Evolutionary conservation across 768 basidiomycete genomes (phyloP).

Genomic region (Lactifluus echinatus): DNA sequence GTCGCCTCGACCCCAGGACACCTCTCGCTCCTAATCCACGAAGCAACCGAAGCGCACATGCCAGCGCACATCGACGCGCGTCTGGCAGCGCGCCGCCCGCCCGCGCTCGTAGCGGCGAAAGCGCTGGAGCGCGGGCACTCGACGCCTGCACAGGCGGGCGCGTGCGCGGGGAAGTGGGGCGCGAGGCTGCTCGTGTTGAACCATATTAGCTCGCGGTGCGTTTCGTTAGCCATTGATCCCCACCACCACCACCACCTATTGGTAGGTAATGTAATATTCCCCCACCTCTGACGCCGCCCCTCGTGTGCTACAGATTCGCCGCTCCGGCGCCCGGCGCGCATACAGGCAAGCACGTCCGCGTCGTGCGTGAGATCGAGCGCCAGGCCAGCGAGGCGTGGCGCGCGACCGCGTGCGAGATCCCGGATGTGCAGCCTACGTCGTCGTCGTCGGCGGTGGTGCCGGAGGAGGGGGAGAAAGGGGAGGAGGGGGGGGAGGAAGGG

Average conservation of each 20-base stretch:
- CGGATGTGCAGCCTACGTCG: neutral
- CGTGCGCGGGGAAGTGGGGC: conserved; percentile 52
- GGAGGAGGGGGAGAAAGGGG: no score
- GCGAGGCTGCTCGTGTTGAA: conserved; percentile 64
- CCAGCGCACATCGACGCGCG: conserved; percentile 44
- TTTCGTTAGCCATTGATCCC: no score
- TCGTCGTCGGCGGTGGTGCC: neutral
- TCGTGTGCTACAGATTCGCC: conserved; percentile 38
- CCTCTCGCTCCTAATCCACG: conserved; percentile 69
- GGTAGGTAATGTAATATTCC: no score
- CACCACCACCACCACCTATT: no score
- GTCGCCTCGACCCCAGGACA: conserved; percentile 16
- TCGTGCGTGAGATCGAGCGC: conserved; percentile 51
- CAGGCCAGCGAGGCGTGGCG: conserved; percentile 58
- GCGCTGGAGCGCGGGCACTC: conserved; percentile 63
- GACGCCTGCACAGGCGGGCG: conserved; percentile 68
- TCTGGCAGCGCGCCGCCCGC: conserved; percentile 35
- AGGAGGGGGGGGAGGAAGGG: no score
- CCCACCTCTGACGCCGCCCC: neutral
- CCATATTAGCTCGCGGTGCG: conserved; percentile 65
- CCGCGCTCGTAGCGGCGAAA: conserved; percentile 31
- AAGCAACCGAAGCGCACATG: conserved; percentile 71
- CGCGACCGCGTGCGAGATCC: conserved; percentile 20
- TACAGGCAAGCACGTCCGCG: conserved; percentile 27
- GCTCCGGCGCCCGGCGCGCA: conserved; percentile 33